Evolutionary conservation across 2,329 filamentous ascomycete species (phyloP), one percentile per base, ranked within the genome.

Genomic region (Claviceps monticola): DNA sequence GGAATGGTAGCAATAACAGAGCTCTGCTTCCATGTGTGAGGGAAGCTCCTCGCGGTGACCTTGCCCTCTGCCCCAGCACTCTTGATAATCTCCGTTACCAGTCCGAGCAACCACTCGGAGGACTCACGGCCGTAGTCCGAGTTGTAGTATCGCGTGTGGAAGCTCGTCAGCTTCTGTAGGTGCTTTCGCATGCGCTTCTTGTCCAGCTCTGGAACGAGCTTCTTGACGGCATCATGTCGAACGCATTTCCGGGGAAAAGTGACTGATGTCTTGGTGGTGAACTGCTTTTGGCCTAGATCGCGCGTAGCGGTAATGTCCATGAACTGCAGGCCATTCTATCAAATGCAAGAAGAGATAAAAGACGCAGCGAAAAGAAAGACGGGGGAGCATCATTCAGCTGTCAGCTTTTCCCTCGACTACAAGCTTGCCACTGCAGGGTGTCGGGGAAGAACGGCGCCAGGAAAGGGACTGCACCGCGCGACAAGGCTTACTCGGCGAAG

Each of bases 1-100:
- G 91, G 91, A 48, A 98, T 88, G 6, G 84, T 90, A 23, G 88
- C 90, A 63, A 97, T 94, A 63, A 97, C 84, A 56, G 84, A 91
- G 68, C 84, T 84, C 64, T 98, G 91, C 55, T 84, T 84, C 90
- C 90, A 98, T 1, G 82, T 69, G 66, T 97, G 91, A 43, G 75
- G 68, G 66, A 97, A 95, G 58, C 79, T 80, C 64, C 82, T 73
- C 2, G 86, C 88, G 36, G 72, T 77, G 14, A 87, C 88, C 21
- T 78, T 79, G 58, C 80, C 69, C 51, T 80, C 74, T 7, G 86
- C 88, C 42, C 85, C 86, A 1, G 87, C 82, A 16, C 81, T 75
- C 48, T 78, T 72, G 59, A 96, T 78, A 14, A 86, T 84, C 48
- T 79, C 70, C 57, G 82, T 79, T 53, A 96, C 85, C 62, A 85